Base-by-base conservation (phyloP, 1,284 basidiomycete genomes). In the Somion occarium region DNA sequence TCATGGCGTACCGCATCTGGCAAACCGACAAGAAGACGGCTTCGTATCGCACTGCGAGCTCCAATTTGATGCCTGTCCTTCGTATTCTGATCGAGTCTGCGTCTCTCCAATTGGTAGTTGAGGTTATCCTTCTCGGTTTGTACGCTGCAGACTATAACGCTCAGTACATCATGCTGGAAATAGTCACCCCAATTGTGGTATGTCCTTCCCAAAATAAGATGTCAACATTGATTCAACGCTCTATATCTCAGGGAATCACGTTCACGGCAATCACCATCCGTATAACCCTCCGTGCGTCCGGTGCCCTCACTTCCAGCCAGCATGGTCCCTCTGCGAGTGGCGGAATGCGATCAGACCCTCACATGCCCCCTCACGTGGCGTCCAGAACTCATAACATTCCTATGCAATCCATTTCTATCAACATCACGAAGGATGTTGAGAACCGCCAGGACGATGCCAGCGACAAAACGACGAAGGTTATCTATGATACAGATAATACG, bases 201-300 rank as follows among this genome's bases (percentile, higher is more conserved):
- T 20, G 39, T 42, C n/a, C 34, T 64, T n/a, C 11, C n/a, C 30
- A 25, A 5, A 25, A 23, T 22, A 13, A 23, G 9, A n/a, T n/a
- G 25, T 48, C 19, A 24, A 12, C 13, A 24, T n/a, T 22, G 7
- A 5, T 11, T 26, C 19, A 9, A 22, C 19, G 15, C 2, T 19
- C 24, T n/a, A n/a, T n/a, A n/a, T 19, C n/a, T 23, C 39, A 61
- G 60, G 60, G 39, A 3, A 61, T 61, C 38, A 59, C 57, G 5
- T 61, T 60, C 53, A 60, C 59, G 38, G 53, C 59, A 2, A 61
- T 61, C 44, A 58, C 56, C 18, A 57, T 61, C 27, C 58, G 60
- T 30, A 53, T 61, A 20, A 55, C 59, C 11, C 50, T 59, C 24
- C 56, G 53, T 23, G 50, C 44, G 24, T 54, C 53, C 19, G 52